These are phyloP conservation scores for Aureobasidium sp. DNA, from an alignment of 2,329 filamentous ascomycete genomes.

Conservation along the genomic window DNA sequence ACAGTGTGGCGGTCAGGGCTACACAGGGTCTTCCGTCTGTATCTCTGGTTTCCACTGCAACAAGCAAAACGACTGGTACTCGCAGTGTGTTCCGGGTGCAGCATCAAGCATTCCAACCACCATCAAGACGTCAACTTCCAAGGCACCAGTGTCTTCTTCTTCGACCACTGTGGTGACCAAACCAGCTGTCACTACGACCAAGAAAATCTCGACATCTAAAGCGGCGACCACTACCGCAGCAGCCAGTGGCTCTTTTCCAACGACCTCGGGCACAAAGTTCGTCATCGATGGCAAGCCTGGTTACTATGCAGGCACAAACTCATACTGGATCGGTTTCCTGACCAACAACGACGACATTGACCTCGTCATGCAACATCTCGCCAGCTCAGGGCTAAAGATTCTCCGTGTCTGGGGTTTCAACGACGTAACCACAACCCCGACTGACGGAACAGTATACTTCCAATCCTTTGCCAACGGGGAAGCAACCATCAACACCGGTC, in stretches of 20 bases:
- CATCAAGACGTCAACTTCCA: not conserved
- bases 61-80: constrained; percentile 37
- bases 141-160: not conserved
- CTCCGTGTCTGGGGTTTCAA: constrained; percentile 57
- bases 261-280: constrained; percentile 24
- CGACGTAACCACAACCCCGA: constrained; percentile 40
- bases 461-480: constrained; percentile 37
- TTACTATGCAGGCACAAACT: constrained; percentile 47
- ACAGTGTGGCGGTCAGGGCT: constrained; percentile 39
- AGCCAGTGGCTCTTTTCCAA: constrained; percentile 14
- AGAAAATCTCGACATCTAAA: not conserved
- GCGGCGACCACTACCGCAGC: not conserved
- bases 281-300: constrained; percentile 36
- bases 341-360: constrained; percentile 49
- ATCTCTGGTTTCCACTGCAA: constrained; percentile 32
- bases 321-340: constrained; percentile 47
- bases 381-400: constrained; percentile 34
- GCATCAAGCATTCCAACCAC: not conserved
- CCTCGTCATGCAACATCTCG: constrained; percentile 19
- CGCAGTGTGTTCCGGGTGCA: constrained; percentile 30
- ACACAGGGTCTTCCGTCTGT: constrained; percentile 33
- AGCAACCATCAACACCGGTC: constrained; percentile 53
- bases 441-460: constrained; percentile 37
- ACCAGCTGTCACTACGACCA: not conserved
- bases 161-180: not conserved